Evolutionary conservation across 164 flowering plant species (phyloP).

Genomic region (Malania oleifera): DNA sequence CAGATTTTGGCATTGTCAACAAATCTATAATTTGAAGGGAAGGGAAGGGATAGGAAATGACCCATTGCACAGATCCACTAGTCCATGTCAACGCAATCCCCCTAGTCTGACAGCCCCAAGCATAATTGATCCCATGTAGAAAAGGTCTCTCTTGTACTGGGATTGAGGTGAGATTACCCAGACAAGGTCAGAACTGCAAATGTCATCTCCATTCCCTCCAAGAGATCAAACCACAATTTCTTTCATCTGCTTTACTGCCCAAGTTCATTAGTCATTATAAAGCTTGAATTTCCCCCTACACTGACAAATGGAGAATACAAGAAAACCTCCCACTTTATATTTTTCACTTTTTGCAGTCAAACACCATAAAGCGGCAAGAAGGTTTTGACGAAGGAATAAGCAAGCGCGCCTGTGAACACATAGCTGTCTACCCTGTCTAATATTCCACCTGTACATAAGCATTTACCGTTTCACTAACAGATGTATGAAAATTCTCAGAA

Average conservation of each 20-base stretch:
- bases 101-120: no score
- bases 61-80: no score
- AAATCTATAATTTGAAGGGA: no score
- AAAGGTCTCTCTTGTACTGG: background rate
- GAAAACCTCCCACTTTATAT: background rate
- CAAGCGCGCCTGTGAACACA: slow-evolving; percentile 91
- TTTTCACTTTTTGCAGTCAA: slow-evolving; percentile 22
- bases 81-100: no score
- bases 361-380: slow-evolving; percentile 83
- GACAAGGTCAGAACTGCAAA: no score
- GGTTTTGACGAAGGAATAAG: slow-evolving; percentile 81
- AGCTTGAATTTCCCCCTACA: background rate
- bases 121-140: no score
- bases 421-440: slow-evolving; percentile 93
- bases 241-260: background rate
- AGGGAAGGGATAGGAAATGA: no score
- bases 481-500: no score
- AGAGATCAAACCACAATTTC: background rate
- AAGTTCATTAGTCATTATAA: background rate
- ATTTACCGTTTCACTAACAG: background rate
- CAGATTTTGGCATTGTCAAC: no score
- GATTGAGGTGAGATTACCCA: background rate
- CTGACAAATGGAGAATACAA: background rate
- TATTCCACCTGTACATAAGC: slow-evolving; percentile 67
- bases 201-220: no score